Evolutionary conservation across 495 filamentous ascomycete species (phyloP), one percentile per base, ranked within the genome.

Genomic region (Bombardia bombarda): DNA sequence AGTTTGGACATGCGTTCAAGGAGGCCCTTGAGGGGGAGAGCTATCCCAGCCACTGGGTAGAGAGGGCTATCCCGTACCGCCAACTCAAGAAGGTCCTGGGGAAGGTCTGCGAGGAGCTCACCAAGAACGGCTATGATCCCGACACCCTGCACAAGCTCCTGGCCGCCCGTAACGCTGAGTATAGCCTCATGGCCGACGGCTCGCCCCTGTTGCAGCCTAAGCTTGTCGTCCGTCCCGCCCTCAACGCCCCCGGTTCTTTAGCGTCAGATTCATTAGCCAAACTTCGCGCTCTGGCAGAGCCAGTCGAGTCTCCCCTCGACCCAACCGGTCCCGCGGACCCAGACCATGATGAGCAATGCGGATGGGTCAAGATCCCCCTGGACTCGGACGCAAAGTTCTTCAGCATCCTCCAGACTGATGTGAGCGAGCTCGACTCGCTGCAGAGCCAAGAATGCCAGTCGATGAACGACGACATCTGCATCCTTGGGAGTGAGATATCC

Each of bases 1-100:
- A 87, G 66, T 87, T 86, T 62, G 82, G 74, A n/a, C 82, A 79
- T 48, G 69, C 75, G 31, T 86, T 80, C 55, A 66, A 75, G 44
- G 69, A 78, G 50, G 67, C 68, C 37, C 65, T 87, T 25, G 52
- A 69, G 40, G 67, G 60, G 43, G 77, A 79, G 45, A 69, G 55
- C 49, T 80, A 75, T 55, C 83, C 83, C 0, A 63, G 68, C 26
- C 73, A 78, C 52, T 87, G 84, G 83, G 70, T 82, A 4, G 72
- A 79, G 13, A 74, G 72, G 32, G 83, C 83, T 14, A 82, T 87
- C 43, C 80, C 79, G 36, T 87, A 87, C 57, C 67, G 75, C 25
- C 73, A 83, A 50, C 75, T 87, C 42, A 87, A 87, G 58, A 87
- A 86, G 60, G 77, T 82, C 58, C 74, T 87, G 53, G 83, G 80